These are phyloP conservation scores for Pistacia integerrima DNA, from an alignment of 345 rosid genomes.

Conservation along the genomic window DNA sequence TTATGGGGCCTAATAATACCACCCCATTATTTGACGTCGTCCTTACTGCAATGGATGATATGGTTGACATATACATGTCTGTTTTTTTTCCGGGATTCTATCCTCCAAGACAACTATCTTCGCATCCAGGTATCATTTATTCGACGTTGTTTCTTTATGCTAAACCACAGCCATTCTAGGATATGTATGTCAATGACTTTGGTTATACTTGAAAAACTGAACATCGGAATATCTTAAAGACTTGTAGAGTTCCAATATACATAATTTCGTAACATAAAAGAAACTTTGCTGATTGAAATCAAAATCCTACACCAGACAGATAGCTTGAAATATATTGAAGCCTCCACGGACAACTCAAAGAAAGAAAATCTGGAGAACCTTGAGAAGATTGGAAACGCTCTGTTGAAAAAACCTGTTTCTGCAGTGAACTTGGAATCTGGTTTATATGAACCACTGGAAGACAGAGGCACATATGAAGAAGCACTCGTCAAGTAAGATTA, in stretches of 20 bases:
- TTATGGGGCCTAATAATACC: conserved; percentile 12
- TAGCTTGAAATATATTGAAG: too few relatives aligned
- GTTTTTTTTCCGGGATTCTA: conserved; percentile 8
- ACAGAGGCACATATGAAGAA: too few relatives aligned
- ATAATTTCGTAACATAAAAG: background rate
- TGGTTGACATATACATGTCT: conserved; percentile 14
- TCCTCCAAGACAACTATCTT: conserved; percentile 2
- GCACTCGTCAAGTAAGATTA: too few relatives aligned
- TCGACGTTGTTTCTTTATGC: too few relatives aligned
- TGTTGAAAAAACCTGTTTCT: too few relatives aligned
- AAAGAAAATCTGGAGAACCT: too few relatives aligned
- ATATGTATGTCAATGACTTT: too few relatives aligned
- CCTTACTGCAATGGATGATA: conserved; percentile 14
- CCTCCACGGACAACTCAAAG: too few relatives aligned
- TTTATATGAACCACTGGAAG: too few relatives aligned
- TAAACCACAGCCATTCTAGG: too few relatives aligned
- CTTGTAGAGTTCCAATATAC: background rate
- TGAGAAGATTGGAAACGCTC: too few relatives aligned
- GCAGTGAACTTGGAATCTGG: too few relatives aligned
- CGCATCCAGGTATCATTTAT: conserved; percentile 20
- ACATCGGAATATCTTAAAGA: background rate
- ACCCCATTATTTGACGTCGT: conserved; percentile 13
- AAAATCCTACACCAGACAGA: background rate
- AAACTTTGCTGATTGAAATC: background rate
- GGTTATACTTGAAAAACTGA: background rate